A percentile compares a stretch with the other conserved stretches of the same genome.
Evolutionary conservation across 371 early-diverging fungal genomes (phyloP).

Genomic region (Mucor circinelloides): DNA sequence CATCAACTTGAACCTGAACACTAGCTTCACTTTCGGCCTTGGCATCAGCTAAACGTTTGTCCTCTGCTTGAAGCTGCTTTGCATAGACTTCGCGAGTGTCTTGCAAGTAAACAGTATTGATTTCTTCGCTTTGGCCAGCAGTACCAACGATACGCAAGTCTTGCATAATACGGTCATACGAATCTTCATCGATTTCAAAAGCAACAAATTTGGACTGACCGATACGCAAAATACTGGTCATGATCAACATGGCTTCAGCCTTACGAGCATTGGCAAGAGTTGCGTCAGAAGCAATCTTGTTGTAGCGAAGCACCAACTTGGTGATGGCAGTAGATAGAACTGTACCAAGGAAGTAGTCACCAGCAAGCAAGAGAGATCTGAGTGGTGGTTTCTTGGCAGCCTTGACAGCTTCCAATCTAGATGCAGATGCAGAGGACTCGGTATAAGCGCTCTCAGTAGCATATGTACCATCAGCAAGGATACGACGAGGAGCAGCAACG

Average conservation of each 20-base stretch:
- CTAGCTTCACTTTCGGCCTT: slow-evolving; percentile 67
- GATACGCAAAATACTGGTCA: slow-evolving; percentile 92
- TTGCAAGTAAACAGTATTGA: slow-evolving; percentile 73
- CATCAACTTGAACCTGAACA: slow-evolving; percentile 84
- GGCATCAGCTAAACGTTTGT: slow-evolving; percentile 58
- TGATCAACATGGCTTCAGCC: slow-evolving; percentile 94
- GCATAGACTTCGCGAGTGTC: slow-evolving; percentile 84
- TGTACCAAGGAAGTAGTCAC: slow-evolving; percentile 91
- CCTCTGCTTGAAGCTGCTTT: slow-evolving; percentile 75
- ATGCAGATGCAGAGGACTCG: slow-evolving; percentile 41
- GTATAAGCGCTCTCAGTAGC: slow-evolving; percentile 92
- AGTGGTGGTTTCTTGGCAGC: slow-evolving; percentile 77
- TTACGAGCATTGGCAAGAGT: slow-evolving; percentile 73
- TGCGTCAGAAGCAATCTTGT: slow-evolving; percentile 50
- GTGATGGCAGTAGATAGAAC: slow-evolving; percentile 88
- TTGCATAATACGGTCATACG: slow-evolving; percentile 88
- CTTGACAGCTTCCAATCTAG: slow-evolving; percentile 65
- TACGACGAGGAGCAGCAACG: slow-evolving; percentile 66
- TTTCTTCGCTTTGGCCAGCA: slow-evolving; percentile 48
- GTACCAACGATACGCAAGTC: slow-evolving; percentile 84
- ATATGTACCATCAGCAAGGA: slow-evolving; percentile 96
- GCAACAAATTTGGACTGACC: slow-evolving; percentile 87
- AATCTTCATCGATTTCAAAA: slow-evolving; percentile 94
- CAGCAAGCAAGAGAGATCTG: slow-evolving; percentile 81
- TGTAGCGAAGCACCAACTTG: slow-evolving; percentile 84